Evolutionary conservation across 2,329 filamentous ascomycete species (phyloP).

Genomic region (Raffaelea arxii): DNA sequence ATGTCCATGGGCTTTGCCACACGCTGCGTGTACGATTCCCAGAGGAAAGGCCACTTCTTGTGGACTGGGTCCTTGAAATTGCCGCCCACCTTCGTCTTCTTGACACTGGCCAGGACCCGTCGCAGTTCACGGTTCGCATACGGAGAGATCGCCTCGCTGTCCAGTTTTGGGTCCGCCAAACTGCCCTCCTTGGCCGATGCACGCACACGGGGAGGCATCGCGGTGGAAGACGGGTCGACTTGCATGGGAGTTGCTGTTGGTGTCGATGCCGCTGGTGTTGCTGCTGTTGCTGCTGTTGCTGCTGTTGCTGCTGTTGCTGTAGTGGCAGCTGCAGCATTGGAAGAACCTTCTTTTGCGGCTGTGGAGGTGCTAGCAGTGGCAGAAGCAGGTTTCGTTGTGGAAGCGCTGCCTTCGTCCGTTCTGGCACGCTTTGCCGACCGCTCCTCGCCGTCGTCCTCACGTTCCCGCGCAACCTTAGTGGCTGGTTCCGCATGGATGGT

Average conservation of each 20-base stretch:
- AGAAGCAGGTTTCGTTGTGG: conserved; percentile 15
- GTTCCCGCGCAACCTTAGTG: conserved; percentile 60
- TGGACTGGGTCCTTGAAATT: conserved; percentile 74
- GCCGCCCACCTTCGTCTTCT: conserved; percentile 73
- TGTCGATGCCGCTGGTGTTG: conserved; percentile 5
- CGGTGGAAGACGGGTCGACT: conserved; percentile 12
- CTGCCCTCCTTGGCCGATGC: conserved; percentile 24
- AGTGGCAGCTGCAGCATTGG: conserved; percentile 10
- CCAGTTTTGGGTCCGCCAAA: conserved; percentile 32
- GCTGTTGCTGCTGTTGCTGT: conserved; percentile 14
- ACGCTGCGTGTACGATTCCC: conserved; percentile 58
- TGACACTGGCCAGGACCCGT: conserved; percentile 61
- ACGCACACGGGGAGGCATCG: conserved; percentile 16
- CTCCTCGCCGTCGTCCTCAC: conserved; percentile 64
- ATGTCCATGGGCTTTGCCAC: conserved; percentile 79
- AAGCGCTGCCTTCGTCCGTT: conserved; percentile 32
- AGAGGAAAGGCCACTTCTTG: conserved; percentile 63
- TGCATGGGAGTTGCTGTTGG: too few species aligned
- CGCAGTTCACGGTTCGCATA: conserved; percentile 53
- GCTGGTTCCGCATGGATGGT: conserved; percentile 34
- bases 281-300: not conserved
- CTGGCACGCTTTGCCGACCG: conserved; percentile 74
- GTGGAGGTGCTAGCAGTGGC: not conserved
- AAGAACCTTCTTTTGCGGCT: not conserved
- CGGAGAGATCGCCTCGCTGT: conserved; percentile 42